Base-by-base conservation (phyloP, 202 grass and related monocot genomes). In the Carex sylvatica region DNA sequence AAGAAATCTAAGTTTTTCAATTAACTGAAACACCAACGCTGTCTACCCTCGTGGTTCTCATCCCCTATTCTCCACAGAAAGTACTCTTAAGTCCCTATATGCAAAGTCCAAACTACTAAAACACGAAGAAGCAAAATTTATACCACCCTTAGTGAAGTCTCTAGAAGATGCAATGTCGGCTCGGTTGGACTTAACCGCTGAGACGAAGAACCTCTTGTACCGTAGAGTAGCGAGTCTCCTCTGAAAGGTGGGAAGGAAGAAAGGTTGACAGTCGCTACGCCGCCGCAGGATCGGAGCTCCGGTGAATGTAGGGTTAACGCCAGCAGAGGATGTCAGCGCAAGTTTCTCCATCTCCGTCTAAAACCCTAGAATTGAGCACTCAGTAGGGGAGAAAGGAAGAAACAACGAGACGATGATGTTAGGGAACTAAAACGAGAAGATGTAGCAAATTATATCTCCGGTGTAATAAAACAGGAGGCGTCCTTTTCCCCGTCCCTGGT, bases 321-420 rank as follows among this genome's bases (percentile, higher is more conserved):
- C 30, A 62, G 62, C 13, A 11, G 69, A 22, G 16, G 67, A 83
- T 38, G 69, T 58, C 49, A 74, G 8, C 15, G 36, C 30, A 42
- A 83, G 63, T 65, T 70, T 83, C 69, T 70, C 65, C 81, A 83
- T 70, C 44, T 73, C 67, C 35, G 36, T 51, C 78, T 81, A 81
- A 81, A 81, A 61, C 76, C 78, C 61, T 64, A 64, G 61, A 66
- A 61, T 79, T 40, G 0, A 74, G 70, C 46, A 52, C 44, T 47
- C 19, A 26, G 20, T 26, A 51, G 16, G 18, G 36, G 11, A 22
- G 1, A 1, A 65, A 36, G 76, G 2, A 46, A 30, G 78, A 30
- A 46, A 74, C 8, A 53, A 53, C n/a, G 70, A 74, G 22, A 15
- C n/a, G 70, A 74, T 74, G 46, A 53, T 28, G 70, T 46, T 53